A percentile compares a stretch with the other conserved stretches of the same genome.
phyloP scores from a whole-genome alignment of 2,329 filamentous ascomycete species.

The Endothia cerciana region DNA sequence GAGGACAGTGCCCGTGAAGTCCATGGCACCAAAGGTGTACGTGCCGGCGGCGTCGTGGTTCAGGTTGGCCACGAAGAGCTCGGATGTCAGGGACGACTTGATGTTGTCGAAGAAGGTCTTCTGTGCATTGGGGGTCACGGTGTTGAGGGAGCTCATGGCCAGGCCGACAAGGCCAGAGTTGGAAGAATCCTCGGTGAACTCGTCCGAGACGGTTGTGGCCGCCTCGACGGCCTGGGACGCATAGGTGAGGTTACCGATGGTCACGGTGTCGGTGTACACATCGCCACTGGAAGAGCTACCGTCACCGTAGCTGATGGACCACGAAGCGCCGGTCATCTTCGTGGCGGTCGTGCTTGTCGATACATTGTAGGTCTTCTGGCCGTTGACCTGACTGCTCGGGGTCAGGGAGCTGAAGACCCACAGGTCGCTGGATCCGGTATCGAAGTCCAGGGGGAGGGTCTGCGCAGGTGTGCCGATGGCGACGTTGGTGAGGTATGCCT shows the following conservation, averaged over 20 bases:
- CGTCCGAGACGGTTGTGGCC: slow-evolving; percentile 32
- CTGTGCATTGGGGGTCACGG: slow-evolving; percentile 32
- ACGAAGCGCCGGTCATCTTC: slow-evolving; percentile 33
- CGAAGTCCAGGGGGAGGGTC: slow-evolving; percentile 48
- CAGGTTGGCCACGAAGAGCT: slow-evolving; percentile 41
- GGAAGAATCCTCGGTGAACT: slow-evolving; percentile 29
- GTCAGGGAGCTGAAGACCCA: slow-evolving; percentile 37
- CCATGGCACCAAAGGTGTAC: slow-evolving; percentile 45
- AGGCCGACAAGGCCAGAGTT: slow-evolving; percentile 30
- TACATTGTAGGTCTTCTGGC: slow-evolving; percentile 36
- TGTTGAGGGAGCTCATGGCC: slow-evolving; percentile 34
- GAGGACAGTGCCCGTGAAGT: slow-evolving; percentile 41
- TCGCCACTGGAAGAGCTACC: slow-evolving; percentile 35
- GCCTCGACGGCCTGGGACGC: slow-evolving; percentile 33
- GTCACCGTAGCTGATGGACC: slow-evolving; percentile 39
- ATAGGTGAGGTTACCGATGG: slow-evolving; percentile 35
- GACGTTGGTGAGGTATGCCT: slow-evolving; percentile 24
- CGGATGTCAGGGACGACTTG: slow-evolving; percentile 32
- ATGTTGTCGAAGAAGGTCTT: slow-evolving; percentile 42
- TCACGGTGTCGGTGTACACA: slow-evolving; percentile 37
- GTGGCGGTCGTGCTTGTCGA: slow-evolving; percentile 32
- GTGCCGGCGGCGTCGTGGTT: slow-evolving; percentile 39
- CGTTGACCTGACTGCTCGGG: slow-evolving; percentile 26
- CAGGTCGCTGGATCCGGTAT: slow-evolving; percentile 51
- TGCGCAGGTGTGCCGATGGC: slow-evolving; percentile 36